Evolutionary conservation across 192 early-diverging fungal genomes (phyloP).

Genomic region (Gaertneriomyces semiglobifer): DNA sequence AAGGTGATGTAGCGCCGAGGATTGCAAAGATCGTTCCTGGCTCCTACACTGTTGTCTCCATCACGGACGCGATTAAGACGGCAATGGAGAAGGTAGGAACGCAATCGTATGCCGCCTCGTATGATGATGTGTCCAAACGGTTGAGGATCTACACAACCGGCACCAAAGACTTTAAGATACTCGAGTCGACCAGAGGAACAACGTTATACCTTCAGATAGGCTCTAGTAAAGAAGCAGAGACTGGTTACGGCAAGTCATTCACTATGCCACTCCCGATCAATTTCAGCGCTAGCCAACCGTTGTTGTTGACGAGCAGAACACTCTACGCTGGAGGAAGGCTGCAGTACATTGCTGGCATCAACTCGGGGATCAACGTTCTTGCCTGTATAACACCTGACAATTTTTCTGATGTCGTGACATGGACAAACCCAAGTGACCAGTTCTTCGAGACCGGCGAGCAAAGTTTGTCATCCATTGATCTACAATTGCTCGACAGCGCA

Average conservation of each 20-base stretch:
- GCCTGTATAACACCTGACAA: constrained; percentile 3
- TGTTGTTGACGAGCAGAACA: too few species aligned
- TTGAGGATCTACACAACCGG: neutral
- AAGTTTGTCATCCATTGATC: neutral
- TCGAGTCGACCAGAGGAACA: too few species aligned
- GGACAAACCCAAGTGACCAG: constrained; percentile 6
- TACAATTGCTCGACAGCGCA: neutral
- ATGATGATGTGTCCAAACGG: neutral
- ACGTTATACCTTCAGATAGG: constrained; percentile 3
- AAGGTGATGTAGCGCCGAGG: too few species aligned
- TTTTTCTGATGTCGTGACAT: constrained; percentile 2
- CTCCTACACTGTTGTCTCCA: too few species aligned
- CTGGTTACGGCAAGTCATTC: neutral
- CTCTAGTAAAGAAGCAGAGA: neutral
- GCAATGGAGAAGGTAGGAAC: neutral
- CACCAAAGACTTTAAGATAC: neutral
- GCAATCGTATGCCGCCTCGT: neutral
- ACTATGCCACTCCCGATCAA: neutral
- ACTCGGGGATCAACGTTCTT: constrained; percentile 8
- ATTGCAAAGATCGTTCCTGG: too few species aligned
- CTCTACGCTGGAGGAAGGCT: neutral
- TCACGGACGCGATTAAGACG: neutral
- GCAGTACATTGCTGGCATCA: neutral
- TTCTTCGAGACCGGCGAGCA: neutral
- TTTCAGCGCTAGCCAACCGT: too few species aligned